phyloP scores from a whole-genome alignment of 2,329 filamentous ascomycete genomes.

The Leptographium galeiforme region DNA sequence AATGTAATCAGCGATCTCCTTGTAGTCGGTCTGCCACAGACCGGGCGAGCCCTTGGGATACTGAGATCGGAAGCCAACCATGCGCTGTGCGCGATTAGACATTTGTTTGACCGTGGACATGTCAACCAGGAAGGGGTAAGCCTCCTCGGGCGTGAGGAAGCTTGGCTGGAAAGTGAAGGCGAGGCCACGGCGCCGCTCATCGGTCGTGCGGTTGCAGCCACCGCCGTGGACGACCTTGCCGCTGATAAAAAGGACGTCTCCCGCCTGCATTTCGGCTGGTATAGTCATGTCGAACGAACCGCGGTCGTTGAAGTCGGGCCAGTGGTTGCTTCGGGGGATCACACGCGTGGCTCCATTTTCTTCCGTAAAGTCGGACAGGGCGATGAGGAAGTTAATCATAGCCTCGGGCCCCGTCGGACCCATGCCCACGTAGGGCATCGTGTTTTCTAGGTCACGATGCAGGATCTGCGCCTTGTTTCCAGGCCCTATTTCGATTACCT shows the following conservation, averaged over 20 bases:
- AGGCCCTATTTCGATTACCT: constrained; percentile 15
- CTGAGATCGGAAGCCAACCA: constrained; percentile 17
- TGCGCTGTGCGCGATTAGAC: constrained; percentile 12
- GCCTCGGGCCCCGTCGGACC: constrained; percentile 14
- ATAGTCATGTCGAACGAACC: constrained; percentile 10
- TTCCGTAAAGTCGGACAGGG: constrained; percentile 15
- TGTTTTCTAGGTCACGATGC: constrained; percentile 16
- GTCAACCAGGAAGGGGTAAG: constrained; percentile 14
- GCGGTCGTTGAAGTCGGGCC: constrained; percentile 9
- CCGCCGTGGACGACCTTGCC: constrained; percentile 20
- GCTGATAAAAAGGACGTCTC: constrained; percentile 18
- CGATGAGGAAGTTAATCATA: constrained; percentile 13
- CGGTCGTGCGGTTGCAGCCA: constrained; percentile 15
- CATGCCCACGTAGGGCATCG: constrained; percentile 15
- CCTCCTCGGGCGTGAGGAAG: constrained; percentile 17
- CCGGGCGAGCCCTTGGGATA: constrained; percentile 15
- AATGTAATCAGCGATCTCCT: constrained; percentile 4
- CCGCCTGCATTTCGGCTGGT: constrained; percentile 16
- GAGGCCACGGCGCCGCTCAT: constrained; percentile 10
- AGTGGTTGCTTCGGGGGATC: constrained; percentile 17
- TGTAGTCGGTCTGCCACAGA: constrained; percentile 15
- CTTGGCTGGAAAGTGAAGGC: constrained; percentile 15
- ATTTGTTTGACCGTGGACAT: not conserved
- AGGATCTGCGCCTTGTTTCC: constrained; percentile 14
- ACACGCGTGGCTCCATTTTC: constrained; percentile 18